A percentile compares a stretch with the other conserved stretches of the same genome.
Conservation (phyloP, 2,329 filamentous ascomycete species). For the Exophiala phaeomuriformis region DNA sequence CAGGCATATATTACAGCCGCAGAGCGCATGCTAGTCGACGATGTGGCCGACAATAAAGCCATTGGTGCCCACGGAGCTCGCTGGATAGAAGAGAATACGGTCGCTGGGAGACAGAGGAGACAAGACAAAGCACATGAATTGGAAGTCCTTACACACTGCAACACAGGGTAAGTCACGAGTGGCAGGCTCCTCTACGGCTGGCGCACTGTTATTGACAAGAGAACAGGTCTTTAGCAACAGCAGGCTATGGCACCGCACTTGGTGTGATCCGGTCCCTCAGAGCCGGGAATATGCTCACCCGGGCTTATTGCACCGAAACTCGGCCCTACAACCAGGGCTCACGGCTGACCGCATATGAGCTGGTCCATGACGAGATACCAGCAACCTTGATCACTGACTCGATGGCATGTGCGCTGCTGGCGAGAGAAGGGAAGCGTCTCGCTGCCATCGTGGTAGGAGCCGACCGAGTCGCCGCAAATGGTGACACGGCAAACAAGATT, state of each 20-base stretch:
- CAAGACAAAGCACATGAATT: slow-evolving; percentile 42
- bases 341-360: slow-evolving; percentile 86
- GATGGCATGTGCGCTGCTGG: slow-evolving; percentile 85
- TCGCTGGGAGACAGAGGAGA: slow-evolving; percentile 41
- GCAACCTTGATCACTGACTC: slow-evolving; percentile 90
- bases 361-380: slow-evolving; percentile 89
- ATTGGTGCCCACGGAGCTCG: slow-evolving; percentile 78
- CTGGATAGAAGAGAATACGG: slow-evolving; percentile 63
- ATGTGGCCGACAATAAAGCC: slow-evolving; percentile 75
- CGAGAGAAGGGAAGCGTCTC: slow-evolving; percentile 54
- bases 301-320: slow-evolving; percentile 94
- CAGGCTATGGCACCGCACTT: slow-evolving; percentile 92
- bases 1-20: slow-evolving; percentile 69
- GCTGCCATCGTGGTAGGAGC: slow-evolving; percentile 87
- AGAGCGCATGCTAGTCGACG: slow-evolving; percentile 78
- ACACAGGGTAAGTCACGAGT: slow-evolving; percentile 63
- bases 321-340: slow-evolving; percentile 97
- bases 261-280: slow-evolving; percentile 85
- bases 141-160: slow-evolving; percentile 94
- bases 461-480: slow-evolving; percentile 90
- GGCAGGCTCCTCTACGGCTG: not conserved
- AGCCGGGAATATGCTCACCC: slow-evolving; percentile 57
- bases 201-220: slow-evolving; percentile 11
- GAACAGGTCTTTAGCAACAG: slow-evolving; percentile 76
- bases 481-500: slow-evolving; percentile 97